These are phyloP conservation scores for Calonectria pseudoturangicola DNA, from an alignment of 2,329 filamentous ascomycete genomes.

Conservation along the genomic window DNA sequence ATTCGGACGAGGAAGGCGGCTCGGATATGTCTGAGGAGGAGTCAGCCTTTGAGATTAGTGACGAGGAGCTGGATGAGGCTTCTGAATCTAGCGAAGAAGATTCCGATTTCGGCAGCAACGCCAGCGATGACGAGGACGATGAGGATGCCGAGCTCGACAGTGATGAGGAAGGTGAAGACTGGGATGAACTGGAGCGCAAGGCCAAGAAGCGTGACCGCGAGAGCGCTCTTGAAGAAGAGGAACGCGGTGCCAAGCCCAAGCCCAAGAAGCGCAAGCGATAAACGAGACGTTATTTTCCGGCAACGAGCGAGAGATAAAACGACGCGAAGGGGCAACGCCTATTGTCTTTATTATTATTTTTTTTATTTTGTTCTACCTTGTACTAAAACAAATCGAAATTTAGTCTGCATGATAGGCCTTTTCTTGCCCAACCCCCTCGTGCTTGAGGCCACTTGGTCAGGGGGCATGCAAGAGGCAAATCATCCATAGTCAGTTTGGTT, in stretches of 20 bases:
- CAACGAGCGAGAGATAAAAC: not conserved
- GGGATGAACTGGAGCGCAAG: slow-evolving; percentile 96
- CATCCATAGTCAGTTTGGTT: not conserved
- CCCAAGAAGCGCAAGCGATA: slow-evolving; percentile 69
- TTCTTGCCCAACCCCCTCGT: slow-evolving; percentile 12
- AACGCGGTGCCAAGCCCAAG: slow-evolving; percentile 75
- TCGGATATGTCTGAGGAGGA: slow-evolving; percentile 91
- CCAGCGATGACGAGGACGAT: slow-evolving; percentile 87
- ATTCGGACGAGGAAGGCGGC: slow-evolving; percentile 88
- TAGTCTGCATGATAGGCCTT: slow-evolving; percentile 12
- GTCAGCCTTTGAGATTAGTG: slow-evolving; percentile 92
- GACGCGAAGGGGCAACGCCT: slow-evolving; percentile 25
- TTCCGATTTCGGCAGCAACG: slow-evolving; percentile 94
- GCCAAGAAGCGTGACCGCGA: slow-evolving; percentile 90
- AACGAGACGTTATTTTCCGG: slow-evolving; percentile 26
- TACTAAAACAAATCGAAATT: slow-evolving; percentile 40
- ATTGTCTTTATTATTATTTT: slow-evolving; percentile 22
- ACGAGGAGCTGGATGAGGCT: slow-evolving; percentile 88
- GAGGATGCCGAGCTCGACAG: slow-evolving; percentile 75
- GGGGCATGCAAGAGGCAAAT: slow-evolving; percentile 13
- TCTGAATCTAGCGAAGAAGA: slow-evolving; percentile 87
- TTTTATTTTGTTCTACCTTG: slow-evolving; percentile 35
- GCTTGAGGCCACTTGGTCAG: not conserved
- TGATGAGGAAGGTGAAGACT: slow-evolving; percentile 89
- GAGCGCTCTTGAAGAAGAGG: slow-evolving; percentile 70